Conservation (phyloP, 140 eudicot species). For the Erigeron philadelphicus region DNA sequence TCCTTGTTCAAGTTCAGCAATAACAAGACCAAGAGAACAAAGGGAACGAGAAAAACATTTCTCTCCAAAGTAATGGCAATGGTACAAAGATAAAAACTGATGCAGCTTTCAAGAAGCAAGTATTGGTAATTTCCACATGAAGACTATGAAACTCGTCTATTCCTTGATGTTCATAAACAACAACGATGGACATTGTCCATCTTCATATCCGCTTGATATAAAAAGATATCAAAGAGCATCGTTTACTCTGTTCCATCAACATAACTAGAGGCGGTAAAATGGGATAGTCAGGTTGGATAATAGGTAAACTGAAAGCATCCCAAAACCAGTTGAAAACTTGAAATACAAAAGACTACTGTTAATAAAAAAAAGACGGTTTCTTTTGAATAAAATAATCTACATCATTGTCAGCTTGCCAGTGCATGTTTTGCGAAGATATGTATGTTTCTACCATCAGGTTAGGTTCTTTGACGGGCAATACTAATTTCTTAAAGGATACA, state of each 20-base stretch:
- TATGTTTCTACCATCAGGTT: neutral
- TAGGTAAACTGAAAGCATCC: neutral
- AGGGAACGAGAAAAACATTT: constrained; percentile 12
- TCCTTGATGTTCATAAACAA: neutral
- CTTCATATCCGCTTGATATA: neutral
- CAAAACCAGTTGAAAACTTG: neutral
- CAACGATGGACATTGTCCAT: neutral
- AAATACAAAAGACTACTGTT: neutral
- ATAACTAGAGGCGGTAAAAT: neutral
- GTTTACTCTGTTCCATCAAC: neutral
- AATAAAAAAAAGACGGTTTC: neutral
- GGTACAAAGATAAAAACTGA: constrained; percentile 15
- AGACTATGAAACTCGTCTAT: neutral
- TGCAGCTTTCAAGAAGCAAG: neutral
- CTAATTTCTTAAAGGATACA: neutral
- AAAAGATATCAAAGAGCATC: neutral
- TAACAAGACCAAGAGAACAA: constrained; percentile 2
- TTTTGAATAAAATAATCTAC: neutral
- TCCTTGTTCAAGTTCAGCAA: constrained; percentile 23
- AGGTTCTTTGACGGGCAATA: neutral
- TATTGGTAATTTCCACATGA: neutral
- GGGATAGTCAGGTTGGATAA: neutral
- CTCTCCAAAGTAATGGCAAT: constrained; percentile 27
- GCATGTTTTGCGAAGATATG: neutral
- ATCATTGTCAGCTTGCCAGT: neutral